These are phyloP conservation scores for Starmerella floris DNA, from an alignment of 805 yeast genomes.

Conservation along the genomic window DNA sequence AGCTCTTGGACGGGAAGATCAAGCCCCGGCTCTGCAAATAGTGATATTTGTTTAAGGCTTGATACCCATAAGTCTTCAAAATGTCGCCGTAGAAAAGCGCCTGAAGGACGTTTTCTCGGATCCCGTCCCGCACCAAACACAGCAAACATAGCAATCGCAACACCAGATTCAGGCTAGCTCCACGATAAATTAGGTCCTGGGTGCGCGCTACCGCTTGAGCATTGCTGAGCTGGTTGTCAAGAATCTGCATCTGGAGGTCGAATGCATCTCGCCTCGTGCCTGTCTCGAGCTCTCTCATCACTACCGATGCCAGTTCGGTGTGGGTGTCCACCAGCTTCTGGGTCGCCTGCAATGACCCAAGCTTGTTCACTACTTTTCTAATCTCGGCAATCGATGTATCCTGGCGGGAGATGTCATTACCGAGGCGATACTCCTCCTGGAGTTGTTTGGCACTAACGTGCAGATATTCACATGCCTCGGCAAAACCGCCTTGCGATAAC, in stretches of 20 bases:
- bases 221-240: slow-evolving; percentile 38
- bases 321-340: slow-evolving; percentile 62
- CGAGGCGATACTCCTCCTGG: slow-evolving; percentile 48
- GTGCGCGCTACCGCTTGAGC: slow-evolving; percentile 31
- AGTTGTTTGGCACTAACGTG: slow-evolving; percentile 58
- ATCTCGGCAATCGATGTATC: slow-evolving; percentile 45
- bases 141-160: slow-evolving; percentile 45
- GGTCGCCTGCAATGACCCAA: slow-evolving; percentile 50
- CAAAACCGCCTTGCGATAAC: slow-evolving; percentile 59
- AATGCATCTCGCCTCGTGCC: slow-evolving; percentile 23
- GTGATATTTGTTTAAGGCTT: slow-evolving; percentile 36
- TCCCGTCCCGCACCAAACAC: slow-evolving; percentile 53
- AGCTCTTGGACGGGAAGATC: slow-evolving; percentile 26
- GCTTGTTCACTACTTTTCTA: slow-evolving; percentile 53
- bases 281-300: slow-evolving; percentile 37
- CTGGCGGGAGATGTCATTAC: slow-evolving; percentile 31
- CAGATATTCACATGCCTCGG: slow-evolving; percentile 59
- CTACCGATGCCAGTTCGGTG: slow-evolving; percentile 56
- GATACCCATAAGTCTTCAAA: slow-evolving; percentile 51
- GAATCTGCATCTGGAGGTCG: slow-evolving; percentile 43
- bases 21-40: slow-evolving; percentile 39
- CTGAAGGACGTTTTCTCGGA: slow-evolving; percentile 47
- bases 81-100: slow-evolving; percentile 32
- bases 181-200: slow-evolving; percentile 39
- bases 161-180: slow-evolving; percentile 33